A percentile compares a stretch with the other conserved stretches of the same genome.
These are phyloP conservation scores for Pseudozyma hubeiensis DNA, from an alignment of 1,284 basidiomycete species.

Conservation along the genomic window DNA sequence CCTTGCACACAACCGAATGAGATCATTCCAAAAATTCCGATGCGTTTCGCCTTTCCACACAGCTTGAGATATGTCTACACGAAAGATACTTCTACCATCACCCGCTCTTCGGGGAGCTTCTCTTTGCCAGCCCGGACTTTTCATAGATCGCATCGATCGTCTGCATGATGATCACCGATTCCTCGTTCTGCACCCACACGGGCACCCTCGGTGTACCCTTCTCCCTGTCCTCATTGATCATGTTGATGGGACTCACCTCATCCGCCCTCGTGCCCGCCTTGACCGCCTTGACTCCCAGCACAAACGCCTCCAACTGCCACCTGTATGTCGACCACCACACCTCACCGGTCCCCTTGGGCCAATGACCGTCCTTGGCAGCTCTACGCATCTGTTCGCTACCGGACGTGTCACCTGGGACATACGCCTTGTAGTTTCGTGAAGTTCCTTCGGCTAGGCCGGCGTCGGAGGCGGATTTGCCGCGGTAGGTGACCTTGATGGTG, in stretches of 20 bases:
- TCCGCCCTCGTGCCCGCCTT: conserved; percentile 14
- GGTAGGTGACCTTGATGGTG: conserved; percentile 42
- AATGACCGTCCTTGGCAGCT: conserved; percentile 54
- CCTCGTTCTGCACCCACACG: conserved; percentile 56
- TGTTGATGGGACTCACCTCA: conserved; percentile 32
- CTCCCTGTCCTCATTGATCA: conserved; percentile 40
- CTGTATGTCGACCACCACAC: conserved; percentile 55
- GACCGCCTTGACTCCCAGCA: conserved; percentile 32
- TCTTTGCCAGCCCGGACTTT: conserved; percentile 44
- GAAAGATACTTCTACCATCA: too few species aligned
- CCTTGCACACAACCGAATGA: background rate
- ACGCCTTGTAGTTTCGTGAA: conserved; percentile 30
- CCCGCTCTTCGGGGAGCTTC: conserved; percentile 1
- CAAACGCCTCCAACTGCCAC: conserved; percentile 55
- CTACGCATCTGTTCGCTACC: conserved; percentile 50
- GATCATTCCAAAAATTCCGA: too few species aligned
- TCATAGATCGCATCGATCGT: conserved; percentile 54
- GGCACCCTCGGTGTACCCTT: conserved; percentile 26
- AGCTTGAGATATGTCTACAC: too few species aligned
- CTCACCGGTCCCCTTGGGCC: conserved; percentile 47
- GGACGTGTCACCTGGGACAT: conserved; percentile 29
- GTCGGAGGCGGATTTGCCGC: conserved; percentile 25
- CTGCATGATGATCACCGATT: conserved; percentile 57
- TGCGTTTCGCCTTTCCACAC: background rate
- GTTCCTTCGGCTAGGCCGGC: conserved; percentile 32